Evolutionary conservation across 2,329 filamentous ascomycete species (phyloP).

Genomic region (Ascochyta fabae): DNA sequence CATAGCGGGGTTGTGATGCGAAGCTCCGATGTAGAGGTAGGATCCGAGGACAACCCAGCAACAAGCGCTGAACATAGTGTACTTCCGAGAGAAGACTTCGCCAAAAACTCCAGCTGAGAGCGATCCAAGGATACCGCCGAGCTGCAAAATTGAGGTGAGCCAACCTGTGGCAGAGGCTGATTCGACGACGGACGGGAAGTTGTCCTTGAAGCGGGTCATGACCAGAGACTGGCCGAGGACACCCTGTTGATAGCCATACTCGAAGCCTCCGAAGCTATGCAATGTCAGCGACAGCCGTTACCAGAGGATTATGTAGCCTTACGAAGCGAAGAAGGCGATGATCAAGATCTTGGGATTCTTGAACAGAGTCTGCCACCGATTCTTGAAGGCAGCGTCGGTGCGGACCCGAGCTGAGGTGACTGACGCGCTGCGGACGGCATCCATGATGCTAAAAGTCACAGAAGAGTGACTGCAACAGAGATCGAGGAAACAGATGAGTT

Average conservation of each 20-base stretch:
- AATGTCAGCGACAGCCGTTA: not conserved
- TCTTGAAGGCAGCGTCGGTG: slow-evolving; percentile 35
- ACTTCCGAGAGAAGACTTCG: slow-evolving; percentile 59
- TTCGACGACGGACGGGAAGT: slow-evolving; percentile 57
- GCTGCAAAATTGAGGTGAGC: slow-evolving; percentile 60
- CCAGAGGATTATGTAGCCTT: slow-evolving; percentile 1
- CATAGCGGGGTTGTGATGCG: slow-evolving; percentile 48
- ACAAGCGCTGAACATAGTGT: slow-evolving; percentile 60
- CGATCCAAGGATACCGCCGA: slow-evolving; percentile 59
- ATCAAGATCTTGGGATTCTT: slow-evolving; percentile 39
- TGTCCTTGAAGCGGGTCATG: slow-evolving; percentile 59
- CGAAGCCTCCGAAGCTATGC: slow-evolving; percentile 57
- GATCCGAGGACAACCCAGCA: slow-evolving; percentile 50
- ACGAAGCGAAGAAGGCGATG: slow-evolving; percentile 43
- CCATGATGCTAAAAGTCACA: slow-evolving; percentile 23
- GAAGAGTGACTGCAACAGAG: not conserved
- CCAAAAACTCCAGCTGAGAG: slow-evolving; percentile 57
- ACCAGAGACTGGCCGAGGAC: slow-evolving; percentile 62
- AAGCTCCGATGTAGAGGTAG: slow-evolving; percentile 56
- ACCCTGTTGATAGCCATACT: slow-evolving; percentile 63
- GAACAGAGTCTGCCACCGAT: slow-evolving; percentile 35
- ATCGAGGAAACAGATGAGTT: slow-evolving; percentile 3
- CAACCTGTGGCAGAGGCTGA: slow-evolving; percentile 58
- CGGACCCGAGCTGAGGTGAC: slow-evolving; percentile 33
- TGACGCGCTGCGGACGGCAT: slow-evolving; percentile 32